Base-by-base conservation (phyloP, 2,329 filamentous ascomycete genomes). In the Ilyonectria destructans region DNA sequence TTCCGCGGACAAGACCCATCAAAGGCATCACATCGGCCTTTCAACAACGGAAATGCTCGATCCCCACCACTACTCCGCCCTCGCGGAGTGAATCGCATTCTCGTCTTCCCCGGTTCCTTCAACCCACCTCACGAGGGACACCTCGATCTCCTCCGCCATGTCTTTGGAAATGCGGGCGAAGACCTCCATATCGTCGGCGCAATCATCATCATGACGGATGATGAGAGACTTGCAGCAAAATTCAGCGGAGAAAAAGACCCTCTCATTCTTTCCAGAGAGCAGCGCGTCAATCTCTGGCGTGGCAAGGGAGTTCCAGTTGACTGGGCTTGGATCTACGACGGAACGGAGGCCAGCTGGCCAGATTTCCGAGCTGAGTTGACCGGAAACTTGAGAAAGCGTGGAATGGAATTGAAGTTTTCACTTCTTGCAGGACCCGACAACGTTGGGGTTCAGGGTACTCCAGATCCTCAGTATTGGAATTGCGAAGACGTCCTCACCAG, bases 41-140 rank as follows among this genome's bases (percentile, higher is more conserved):
- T 76, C 65, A 75, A 75, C 19, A 69, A 69, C 10, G 67, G 48
- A 0, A 48, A 35, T 0, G 60, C 69, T 0, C 55, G 37, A 0
- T 43, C 37, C 0, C 65, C 66, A 1, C 74, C 74, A 4, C 1
- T 65, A 2, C 62, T 74, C 13, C 54, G 58, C 31, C 60, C 43
- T 21, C 62, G 29, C 7, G 71, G 70, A 1, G 66, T 71, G 0
- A 80, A 79, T 46, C 65, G 71, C 9, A 74, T 82, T n/a, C 67
- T 83, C 1, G 23, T 82, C 1, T 82, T 75, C 58, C 79, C 80
- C 1, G 81, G 81, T 0, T 77, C 77, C 10, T 82, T 82, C 71
- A 82, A 83, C 58, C 81, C 81, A 1, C 80, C 81, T 15, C 80
- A 82, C 57, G 70, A 65, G 6, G 80, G 80, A 0, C 81, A 83